These are phyloP conservation scores for Nicotiana undulata DNA, from an alignment of 257 asterid genomes.

Conservation along the genomic window DNA sequence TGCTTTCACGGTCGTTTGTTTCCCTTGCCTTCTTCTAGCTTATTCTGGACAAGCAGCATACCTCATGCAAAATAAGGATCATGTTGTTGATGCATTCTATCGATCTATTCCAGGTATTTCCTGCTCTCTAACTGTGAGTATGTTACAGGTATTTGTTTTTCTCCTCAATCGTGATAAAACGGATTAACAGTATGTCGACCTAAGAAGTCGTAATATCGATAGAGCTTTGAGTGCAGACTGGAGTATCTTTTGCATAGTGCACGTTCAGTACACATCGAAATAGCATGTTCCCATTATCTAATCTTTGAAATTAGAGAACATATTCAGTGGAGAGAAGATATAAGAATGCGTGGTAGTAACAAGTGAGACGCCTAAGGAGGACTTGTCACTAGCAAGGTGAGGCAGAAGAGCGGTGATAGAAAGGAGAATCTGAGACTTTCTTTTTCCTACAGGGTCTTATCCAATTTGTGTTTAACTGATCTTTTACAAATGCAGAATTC, in stretches of 20 bases:
- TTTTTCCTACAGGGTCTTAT: not conserved
- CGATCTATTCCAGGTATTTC: constrained; percentile 34
- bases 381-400: not conserved
- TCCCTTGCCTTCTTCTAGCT: constrained; percentile 36
- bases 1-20: constrained; percentile 34
- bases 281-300: not conserved
- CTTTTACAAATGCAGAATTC: not conserved
- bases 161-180: not conserved
- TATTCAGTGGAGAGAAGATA: not conserved
- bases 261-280: not conserved
- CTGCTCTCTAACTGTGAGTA: not conserved
- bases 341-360: not conserved
- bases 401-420: not conserved
- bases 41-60: constrained; percentile 47
- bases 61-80: constrained; percentile 37
- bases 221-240: constrained; percentile 2
- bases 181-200: not conserved
- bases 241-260: constrained; percentile 3
- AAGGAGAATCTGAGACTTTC: not conserved
- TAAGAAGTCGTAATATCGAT: not conserved
- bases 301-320: not conserved
- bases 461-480: not conserved
- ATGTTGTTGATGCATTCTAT: constrained; percentile 35
- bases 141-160: not conserved
- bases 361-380: not conserved